Evolutionary conservation across 2,329 filamentous ascomycete genomes (phyloP).

Genomic region (Neoscytalidium dimidiatum): DNA sequence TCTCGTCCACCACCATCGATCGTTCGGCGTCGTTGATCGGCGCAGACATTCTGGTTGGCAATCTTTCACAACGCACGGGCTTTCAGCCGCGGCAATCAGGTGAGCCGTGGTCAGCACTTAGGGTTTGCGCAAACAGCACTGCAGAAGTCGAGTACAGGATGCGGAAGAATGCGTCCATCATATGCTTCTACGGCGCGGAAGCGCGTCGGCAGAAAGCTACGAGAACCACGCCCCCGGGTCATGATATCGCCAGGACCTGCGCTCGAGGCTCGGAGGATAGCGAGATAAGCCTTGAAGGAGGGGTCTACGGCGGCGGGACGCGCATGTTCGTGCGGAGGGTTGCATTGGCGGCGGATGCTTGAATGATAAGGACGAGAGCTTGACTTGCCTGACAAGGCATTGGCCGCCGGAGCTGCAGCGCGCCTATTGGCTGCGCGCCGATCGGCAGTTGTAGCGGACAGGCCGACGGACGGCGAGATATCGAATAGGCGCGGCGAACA

Average conservation of each 20-base stretch:
- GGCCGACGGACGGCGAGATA: slow-evolving; percentile 5
- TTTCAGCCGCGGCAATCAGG: not conserved
- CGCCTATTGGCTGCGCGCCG: not conserved
- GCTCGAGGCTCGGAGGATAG: not conserved
- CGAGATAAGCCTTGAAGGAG: not conserved
- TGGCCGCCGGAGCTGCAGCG: not conserved
- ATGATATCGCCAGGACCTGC: not conserved
- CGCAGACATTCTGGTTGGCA: not conserved
- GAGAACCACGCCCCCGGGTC: not conserved
- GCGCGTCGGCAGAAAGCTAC: not conserved
- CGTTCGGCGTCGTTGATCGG: not conserved
- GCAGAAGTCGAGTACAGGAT: not conserved
- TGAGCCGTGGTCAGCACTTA: not conserved
- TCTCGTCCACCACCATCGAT: not conserved
- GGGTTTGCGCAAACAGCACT: not conserved
- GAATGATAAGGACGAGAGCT: not conserved
- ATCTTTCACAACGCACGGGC: not conserved
- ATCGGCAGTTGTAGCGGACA: not conserved
- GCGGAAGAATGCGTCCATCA: not conserved
- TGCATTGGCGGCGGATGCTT: not conserved
- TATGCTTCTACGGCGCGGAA: not conserved
- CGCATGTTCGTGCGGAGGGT: not conserved
- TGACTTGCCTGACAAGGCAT: slow-evolving; percentile 10
- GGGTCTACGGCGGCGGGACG: not conserved
- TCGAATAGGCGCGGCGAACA: not conserved